Evolutionary conservation across 176 grass and related monocot genomes (phyloP).

Genomic region (Carex cristatella): DNA sequence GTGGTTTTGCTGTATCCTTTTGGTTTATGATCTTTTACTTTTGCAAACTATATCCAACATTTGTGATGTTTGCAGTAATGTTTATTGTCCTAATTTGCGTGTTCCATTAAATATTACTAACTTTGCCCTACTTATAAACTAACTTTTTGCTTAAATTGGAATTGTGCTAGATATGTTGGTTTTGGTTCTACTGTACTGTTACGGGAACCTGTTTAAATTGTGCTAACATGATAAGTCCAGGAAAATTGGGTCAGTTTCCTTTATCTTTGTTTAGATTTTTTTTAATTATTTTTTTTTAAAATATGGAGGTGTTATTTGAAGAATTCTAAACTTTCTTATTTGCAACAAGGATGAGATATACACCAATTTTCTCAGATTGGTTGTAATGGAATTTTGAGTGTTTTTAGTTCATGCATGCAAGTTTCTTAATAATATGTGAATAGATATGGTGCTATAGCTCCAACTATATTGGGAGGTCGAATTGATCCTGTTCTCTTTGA

Average conservation of each 20-base stretch:
- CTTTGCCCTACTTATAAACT: background rate
- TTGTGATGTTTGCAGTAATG: background rate
- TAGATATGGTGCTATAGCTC: constrained; percentile 88
- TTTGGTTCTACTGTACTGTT: background rate
- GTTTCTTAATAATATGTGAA: constrained; percentile 38
- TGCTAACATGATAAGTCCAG: background rate
- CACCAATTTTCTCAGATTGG: background rate
- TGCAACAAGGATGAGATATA: background rate
- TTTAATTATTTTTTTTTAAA: background rate
- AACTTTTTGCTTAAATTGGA: background rate
- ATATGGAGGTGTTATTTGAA: background rate
- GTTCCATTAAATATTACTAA: background rate
- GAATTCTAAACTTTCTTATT: background rate
- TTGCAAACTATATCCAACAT: background rate
- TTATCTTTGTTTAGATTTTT: background rate
- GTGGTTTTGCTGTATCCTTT: constrained; percentile 83
- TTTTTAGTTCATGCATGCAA: background rate
- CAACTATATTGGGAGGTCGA: constrained; percentile 67
- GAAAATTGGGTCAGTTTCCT: background rate
- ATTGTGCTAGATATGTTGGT: background rate
- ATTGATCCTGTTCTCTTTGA: constrained; percentile 93
- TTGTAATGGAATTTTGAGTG: background rate
- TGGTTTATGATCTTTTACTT: background rate
- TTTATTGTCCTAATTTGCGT: background rate
- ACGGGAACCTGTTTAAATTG: background rate